Evolutionary conservation across 805 yeast genomes (phyloP).

Genomic region (Starmerella ratchasimensis): DNA sequence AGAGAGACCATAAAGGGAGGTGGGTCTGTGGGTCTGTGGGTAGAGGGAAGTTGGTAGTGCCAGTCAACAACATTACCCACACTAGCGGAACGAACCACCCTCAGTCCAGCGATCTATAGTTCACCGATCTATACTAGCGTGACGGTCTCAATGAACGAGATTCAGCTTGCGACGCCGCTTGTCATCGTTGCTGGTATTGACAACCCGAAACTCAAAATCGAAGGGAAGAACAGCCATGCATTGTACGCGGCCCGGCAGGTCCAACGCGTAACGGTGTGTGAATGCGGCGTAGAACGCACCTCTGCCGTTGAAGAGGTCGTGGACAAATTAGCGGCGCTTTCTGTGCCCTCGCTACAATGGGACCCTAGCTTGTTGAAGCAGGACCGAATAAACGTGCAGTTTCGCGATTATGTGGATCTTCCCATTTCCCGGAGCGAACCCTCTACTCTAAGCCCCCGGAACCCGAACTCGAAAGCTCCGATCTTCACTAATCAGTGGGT

Average conservation of each 20-base stretch:
- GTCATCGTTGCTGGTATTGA: slow-evolving; percentile 6
- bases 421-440: slow-evolving; percentile 17
- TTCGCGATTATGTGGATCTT: slow-evolving; percentile 3
- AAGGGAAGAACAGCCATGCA: background rate
- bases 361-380: slow-evolving; percentile 4
- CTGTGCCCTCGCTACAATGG: slow-evolving; percentile 8
- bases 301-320: slow-evolving; percentile 1
- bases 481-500: slow-evolving; percentile 39
- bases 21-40: no score
- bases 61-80: no score
- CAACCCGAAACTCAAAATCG: background rate
- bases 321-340: background rate
- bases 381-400: slow-evolving; percentile 6
- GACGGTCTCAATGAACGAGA: background rate
- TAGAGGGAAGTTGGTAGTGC: no score
- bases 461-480: slow-evolving; percentile 31
- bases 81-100: no score
- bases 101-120: no score
- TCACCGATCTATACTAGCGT: no score
- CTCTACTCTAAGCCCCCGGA: slow-evolving; percentile 33
- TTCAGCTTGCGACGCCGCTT: slow-evolving; percentile 6
- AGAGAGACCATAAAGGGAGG: no score
- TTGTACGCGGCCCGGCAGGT: slow-evolving; percentile 1
- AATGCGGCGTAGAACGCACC: background rate
- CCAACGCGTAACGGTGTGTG: slow-evolving; percentile 3